These are phyloP conservation scores for Russula foetens DNA, from an alignment of 768 basidiomycete species.

Conservation along the genomic window DNA sequence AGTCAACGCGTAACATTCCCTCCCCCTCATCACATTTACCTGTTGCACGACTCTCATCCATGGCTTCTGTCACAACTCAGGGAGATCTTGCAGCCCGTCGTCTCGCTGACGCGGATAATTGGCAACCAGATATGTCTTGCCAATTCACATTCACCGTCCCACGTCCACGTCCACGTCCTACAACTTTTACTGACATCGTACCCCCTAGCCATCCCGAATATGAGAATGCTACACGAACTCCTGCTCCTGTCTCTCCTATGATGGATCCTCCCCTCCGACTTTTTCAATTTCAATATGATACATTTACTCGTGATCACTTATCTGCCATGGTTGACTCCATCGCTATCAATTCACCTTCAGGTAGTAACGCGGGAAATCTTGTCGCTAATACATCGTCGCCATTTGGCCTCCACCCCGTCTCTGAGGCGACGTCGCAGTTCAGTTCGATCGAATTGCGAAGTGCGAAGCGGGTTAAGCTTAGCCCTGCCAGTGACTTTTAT, in stretches of 20 bases:
- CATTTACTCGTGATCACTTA: conserved; percentile 89
- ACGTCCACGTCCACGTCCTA: conserved; percentile 45
- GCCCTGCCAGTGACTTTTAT: conserved; percentile 53
- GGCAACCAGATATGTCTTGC: conserved; percentile 42
- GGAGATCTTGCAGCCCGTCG: conserved; percentile 45
- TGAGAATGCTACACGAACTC: conserved; percentile 33
- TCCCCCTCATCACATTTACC: conserved; percentile 31
- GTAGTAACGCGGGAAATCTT: conserved; percentile 36
- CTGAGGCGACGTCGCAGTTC: conserved; percentile 37
- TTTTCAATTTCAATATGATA: conserved; percentile 94
- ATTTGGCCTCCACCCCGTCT: conserved; percentile 40
- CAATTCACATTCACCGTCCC: conserved; percentile 75
- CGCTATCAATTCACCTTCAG: conserved; percentile 68
- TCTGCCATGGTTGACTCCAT: conserved; percentile 93
- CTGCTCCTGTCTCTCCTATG: conserved; percentile 28
- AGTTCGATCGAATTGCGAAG: conserved; percentile 52
- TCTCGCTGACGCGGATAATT: conserved; percentile 38
- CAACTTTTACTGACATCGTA: conserved; percentile 14
- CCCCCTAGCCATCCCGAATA: conserved; percentile 56
- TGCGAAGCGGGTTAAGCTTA: conserved; percentile 74
- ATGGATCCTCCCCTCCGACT: conserved; percentile 76
- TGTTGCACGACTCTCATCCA: neutral
- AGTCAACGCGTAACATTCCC: conserved; percentile 23
- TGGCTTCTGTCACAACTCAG: neutral
- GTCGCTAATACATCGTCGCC: conserved; percentile 38